Conservation (phyloP, 2,329 filamentous ascomycete species). For the Neonectria magnoliae region DNA sequence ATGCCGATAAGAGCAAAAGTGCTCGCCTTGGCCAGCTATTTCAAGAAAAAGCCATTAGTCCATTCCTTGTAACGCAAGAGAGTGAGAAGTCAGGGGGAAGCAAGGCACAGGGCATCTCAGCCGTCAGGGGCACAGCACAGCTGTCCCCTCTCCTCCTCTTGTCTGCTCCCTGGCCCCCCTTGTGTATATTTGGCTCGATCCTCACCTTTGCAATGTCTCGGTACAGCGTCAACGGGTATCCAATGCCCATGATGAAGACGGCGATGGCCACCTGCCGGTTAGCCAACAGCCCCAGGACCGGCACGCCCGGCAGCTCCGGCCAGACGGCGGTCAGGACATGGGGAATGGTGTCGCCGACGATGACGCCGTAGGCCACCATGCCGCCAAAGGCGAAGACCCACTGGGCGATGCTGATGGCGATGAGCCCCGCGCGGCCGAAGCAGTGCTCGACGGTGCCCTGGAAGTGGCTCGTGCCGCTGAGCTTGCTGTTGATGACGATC, state of each 20-base stretch:
- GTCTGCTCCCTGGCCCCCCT: background rate
- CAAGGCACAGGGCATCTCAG: background rate
- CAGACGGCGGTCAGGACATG: conserved; percentile 87
- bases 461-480: conserved; percentile 92
- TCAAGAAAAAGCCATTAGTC: conserved; percentile 24
- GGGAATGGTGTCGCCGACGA: conserved; percentile 95
- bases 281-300: conserved; percentile 83
- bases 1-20: conserved; percentile 94
- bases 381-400: conserved; percentile 99
- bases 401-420: conserved; percentile 90
- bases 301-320: conserved; percentile 75
- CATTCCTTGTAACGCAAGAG: background rate
- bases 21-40: conserved; percentile 91
- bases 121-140: background rate
- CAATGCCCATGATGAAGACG: conserved; percentile 86
- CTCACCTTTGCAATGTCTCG: conserved; percentile 94
- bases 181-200: background rate
- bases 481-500: conserved; percentile 97
- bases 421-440: conserved; percentile 86
- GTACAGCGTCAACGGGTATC: conserved; percentile 92
- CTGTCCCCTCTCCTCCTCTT: background rate
- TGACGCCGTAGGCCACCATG: conserved; percentile 98
- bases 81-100: background rate
- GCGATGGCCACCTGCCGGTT: conserved; percentile 86
- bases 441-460: conserved; percentile 96